Conservation (phyloP, 306 rosid genomes). For the Dicorynia guianensis region DNA sequence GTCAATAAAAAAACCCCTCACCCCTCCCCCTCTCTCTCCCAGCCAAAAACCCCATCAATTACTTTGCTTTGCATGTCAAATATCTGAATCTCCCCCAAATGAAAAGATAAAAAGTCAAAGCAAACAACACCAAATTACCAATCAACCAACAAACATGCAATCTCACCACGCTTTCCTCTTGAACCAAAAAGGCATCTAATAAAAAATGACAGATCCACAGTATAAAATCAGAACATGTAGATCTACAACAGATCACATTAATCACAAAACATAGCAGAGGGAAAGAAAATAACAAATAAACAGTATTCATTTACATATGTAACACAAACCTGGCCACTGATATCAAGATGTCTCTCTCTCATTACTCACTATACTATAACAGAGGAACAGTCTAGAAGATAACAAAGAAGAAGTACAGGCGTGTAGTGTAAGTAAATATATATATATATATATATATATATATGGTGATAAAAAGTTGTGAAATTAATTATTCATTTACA, state of each 20-base stretch:
- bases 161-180: neutral
- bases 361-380: conserved; percentile 3
- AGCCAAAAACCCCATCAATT: no score
- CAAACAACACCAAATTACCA: conserved; percentile 14
- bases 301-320: conserved; percentile 30
- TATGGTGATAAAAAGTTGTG: neutral
- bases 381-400: neutral
- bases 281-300: conserved; percentile 29
- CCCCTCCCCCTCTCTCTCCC: no score
- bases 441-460: no score
- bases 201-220: conserved; percentile 27
- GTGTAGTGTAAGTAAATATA: no score
- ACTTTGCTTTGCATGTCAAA: conserved; percentile 10
- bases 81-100: conserved; percentile 13
- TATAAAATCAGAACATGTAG: neutral
- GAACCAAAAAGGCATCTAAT: conserved; percentile 11
- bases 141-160: conserved; percentile 20
- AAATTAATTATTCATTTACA: neutral
- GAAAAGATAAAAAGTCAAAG: conserved; percentile 15
- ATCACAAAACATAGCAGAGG: neutral
- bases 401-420: conserved; percentile 28
- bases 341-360: neutral
- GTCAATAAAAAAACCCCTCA: neutral
- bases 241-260: no score
- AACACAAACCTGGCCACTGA: neutral